These are phyloP conservation scores for Phytopythium chamaehyphon DNA, from an alignment of 352 stramenopile species.

Conservation along the genomic window DNA sequence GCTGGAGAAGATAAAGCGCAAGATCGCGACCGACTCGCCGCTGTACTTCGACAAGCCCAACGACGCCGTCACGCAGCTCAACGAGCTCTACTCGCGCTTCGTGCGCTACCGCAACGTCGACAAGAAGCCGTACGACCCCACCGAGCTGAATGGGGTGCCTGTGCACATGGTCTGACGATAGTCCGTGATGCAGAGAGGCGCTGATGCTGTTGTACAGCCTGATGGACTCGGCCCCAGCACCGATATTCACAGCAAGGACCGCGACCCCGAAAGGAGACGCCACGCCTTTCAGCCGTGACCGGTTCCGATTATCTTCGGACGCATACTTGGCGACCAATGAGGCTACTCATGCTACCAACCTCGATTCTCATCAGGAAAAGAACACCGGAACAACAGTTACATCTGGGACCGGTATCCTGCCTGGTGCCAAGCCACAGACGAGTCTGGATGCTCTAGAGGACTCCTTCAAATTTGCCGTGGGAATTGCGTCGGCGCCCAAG, in stretches of 20 bases:
- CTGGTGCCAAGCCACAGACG: constrained; percentile 14
- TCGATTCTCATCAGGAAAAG: neutral
- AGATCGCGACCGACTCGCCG: constrained; percentile 36
- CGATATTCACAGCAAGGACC: constrained; percentile 6
- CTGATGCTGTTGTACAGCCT: constrained; percentile 59
- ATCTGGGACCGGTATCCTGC: neutral
- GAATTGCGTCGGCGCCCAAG: constrained; percentile 44
- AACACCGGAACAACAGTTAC: neutral
- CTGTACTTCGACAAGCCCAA: constrained; percentile 40
- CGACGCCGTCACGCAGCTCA: constrained; percentile 44
- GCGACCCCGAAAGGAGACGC: neutral
- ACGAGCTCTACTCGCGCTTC: constrained; percentile 79
- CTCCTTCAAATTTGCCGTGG: constrained; percentile 75
- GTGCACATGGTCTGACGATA: constrained; percentile 1
- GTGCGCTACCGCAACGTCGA: constrained; percentile 71
- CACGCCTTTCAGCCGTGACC: constrained; percentile 8
- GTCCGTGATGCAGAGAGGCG: constrained; percentile 36
- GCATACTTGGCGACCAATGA: neutral
- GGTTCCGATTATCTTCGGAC: neutral
- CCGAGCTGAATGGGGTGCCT: too few species aligned
- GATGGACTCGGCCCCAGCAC: constrained; percentile 45
- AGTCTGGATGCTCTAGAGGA: constrained; percentile 64
- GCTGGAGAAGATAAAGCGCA: constrained; percentile 76
- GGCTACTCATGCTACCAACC: too few species aligned
- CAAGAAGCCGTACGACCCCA: constrained; percentile 74